A percentile compares a stretch with the other conserved stretches of the same genome.
These are phyloP conservation scores for Rhododendron ferrugineum DNA, from an alignment of 148 eudicot species.

Conservation along the genomic window DNA sequence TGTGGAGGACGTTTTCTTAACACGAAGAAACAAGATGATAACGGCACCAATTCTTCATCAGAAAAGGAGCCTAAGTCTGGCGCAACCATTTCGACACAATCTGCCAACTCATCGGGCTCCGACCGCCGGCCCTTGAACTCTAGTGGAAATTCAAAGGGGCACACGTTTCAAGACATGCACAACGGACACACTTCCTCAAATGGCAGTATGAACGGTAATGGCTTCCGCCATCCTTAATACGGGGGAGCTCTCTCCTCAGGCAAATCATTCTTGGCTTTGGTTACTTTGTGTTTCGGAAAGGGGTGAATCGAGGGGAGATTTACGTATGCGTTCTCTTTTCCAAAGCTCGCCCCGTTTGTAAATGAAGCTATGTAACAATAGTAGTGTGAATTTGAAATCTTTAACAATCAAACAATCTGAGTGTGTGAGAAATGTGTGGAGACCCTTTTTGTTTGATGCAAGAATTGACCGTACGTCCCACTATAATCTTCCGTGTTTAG, in stretches of 20 bases:
- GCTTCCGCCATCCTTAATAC: constrained; percentile 11
- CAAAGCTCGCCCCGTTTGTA: background rate
- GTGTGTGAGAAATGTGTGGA: background rate
- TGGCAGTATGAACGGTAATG: constrained; percentile 21
- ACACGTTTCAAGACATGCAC: constrained; percentile 19
- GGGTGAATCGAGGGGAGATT: constrained; percentile 9
- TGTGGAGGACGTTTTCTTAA: constrained; percentile 75
- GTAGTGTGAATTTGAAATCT: constrained; percentile 13
- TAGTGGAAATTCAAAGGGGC: constrained; percentile 15
- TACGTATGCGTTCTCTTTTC: background rate
- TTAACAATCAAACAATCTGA: background rate
- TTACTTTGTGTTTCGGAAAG: constrained; percentile 14
- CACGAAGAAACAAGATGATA: constrained; percentile 37
- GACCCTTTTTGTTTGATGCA: constrained; percentile 9
- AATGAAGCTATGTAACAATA: constrained; percentile 10
- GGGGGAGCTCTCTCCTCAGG: constrained; percentile 26
- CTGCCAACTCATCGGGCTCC: constrained; percentile 26
- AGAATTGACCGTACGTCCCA: background rate
- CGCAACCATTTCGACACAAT: constrained; percentile 14
- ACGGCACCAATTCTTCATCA: constrained; percentile 19
- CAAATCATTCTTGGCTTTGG: constrained; percentile 70
- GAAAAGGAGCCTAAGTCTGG: constrained; percentile 21
- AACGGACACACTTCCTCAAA: constrained; percentile 17
- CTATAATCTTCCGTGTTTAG: background rate
- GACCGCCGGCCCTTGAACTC: constrained; percentile 14